These are phyloP conservation scores for Blastobotrys illinoisensis DNA, from an alignment of 1,139 yeast species.

Conservation along the genomic window DNA sequence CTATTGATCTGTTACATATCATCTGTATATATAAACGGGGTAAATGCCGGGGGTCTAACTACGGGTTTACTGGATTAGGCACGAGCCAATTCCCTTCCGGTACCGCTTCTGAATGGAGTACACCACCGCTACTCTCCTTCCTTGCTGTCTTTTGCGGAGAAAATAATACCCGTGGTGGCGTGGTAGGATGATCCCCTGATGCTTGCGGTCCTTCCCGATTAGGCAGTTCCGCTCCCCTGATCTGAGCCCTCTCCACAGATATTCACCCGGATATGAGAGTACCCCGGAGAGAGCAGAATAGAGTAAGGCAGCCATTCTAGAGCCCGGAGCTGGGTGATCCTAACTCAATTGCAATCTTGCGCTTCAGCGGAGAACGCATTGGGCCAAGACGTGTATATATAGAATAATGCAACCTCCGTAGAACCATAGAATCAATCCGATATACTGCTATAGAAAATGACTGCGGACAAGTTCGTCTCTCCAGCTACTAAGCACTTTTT, in stretches of 20 bases:
- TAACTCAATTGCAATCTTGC: background rate
- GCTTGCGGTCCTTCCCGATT: background rate
- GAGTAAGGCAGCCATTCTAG: background rate
- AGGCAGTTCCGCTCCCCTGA: background rate
- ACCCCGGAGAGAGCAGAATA: background rate
- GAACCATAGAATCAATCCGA: background rate
- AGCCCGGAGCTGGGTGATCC: background rate
- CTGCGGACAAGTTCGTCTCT: background rate
- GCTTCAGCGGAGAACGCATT: background rate
- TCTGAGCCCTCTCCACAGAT: background rate
- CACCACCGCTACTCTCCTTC: background rate
- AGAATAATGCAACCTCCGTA: background rate
- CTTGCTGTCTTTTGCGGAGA: background rate
- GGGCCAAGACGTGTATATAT: background rate
- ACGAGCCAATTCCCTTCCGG: background rate
- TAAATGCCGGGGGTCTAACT: background rate
- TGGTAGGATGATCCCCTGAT: background rate
- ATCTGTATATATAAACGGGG: background rate
- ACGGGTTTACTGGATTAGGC: background rate
- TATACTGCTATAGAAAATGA: background rate
- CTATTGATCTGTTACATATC: background rate
- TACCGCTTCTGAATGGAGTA: background rate
- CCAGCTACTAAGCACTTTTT: slow-evolving; percentile 36
- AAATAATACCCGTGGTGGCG: background rate
- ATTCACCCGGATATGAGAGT: background rate